Conservation (phyloP, 164 flowering plant genomes). For the Warburgia ugandensis region DNA sequence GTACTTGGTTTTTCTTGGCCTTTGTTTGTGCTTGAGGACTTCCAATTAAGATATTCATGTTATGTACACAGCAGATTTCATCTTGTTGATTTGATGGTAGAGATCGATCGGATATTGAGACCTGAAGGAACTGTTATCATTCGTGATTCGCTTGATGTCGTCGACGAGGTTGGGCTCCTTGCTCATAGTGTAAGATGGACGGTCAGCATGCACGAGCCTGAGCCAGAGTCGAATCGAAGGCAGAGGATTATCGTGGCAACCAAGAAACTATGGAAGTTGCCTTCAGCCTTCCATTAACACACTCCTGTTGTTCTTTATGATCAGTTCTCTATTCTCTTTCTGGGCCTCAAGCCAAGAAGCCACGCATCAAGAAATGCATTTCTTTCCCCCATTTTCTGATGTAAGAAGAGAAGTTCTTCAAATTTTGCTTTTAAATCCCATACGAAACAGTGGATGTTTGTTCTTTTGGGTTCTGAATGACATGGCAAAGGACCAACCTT, state of each 20-base stretch:
- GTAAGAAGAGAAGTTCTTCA: not conserved
- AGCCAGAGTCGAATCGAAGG: slow-evolving; percentile 58
- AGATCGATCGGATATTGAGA: slow-evolving; percentile 84
- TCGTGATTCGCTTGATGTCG: slow-evolving; percentile 67
- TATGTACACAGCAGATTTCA: slow-evolving; percentile 90
- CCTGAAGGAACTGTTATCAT: slow-evolving; percentile 82
- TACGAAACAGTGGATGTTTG: too few relatives aligned
- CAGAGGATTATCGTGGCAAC: slow-evolving; percentile 73
- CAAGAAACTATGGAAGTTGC: slow-evolving; percentile 54
- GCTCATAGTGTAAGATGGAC: slow-evolving; percentile 73
- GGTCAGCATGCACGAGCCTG: slow-evolving; percentile 43
- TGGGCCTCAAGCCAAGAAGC: not conserved
- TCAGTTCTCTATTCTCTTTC: not conserved
- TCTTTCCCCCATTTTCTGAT: not conserved
- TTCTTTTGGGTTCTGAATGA: too few relatives aligned
- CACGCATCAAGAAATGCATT: not conserved
- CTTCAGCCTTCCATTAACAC: slow-evolving; percentile 21
- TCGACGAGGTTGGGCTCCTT: slow-evolving; percentile 53
- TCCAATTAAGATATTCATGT: too few relatives aligned
- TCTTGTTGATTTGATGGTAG: slow-evolving; percentile 82
- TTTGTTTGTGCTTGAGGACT: slow-evolving; percentile 4
- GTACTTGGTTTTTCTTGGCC: not conserved
- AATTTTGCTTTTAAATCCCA: not conserved
- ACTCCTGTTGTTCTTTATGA: not conserved
- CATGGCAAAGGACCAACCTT: too few relatives aligned